These are phyloP conservation scores for Phytopythium sindhum DNA, from an alignment of 352 stramenopile genomes.

Conservation along the genomic window DNA sequence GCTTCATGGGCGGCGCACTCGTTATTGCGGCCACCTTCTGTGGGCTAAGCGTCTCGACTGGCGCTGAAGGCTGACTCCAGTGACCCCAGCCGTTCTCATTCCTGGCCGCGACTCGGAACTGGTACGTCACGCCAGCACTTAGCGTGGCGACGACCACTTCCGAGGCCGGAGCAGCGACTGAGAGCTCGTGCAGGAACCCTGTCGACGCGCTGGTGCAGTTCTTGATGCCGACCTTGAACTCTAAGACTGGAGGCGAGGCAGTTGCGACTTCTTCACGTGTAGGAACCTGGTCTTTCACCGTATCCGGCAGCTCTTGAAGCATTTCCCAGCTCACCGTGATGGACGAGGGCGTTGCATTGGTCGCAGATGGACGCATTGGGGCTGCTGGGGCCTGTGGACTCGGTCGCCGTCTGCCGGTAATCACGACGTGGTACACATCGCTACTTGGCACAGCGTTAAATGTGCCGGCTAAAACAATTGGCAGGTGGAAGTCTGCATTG, in stretches of 20 bases:
- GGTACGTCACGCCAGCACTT: constrained; percentile 75
- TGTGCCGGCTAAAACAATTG: constrained; percentile 73
- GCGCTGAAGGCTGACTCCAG: constrained; percentile 65
- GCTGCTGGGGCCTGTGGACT: constrained; percentile 35
- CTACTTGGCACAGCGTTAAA: constrained; percentile 79
- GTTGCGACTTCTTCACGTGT: neutral
- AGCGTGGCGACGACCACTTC: constrained; percentile 52
- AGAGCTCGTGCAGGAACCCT: constrained; percentile 54
- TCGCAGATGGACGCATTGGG: constrained; percentile 30
- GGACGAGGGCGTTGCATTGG: constrained; percentile 41
- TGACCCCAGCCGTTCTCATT: constrained; percentile 64
- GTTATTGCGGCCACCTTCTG: constrained; percentile 2
- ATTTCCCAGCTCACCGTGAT: constrained; percentile 46
- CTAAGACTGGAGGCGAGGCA: constrained; percentile 19
- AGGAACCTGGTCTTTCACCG: constrained; percentile 12
- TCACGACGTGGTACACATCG: constrained; percentile 79
- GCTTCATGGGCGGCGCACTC: constrained; percentile 3
- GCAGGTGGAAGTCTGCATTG: constrained; percentile 82
- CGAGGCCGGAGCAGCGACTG: constrained; percentile 17
- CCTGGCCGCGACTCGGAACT: constrained; percentile 76
- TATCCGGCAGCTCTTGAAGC: constrained; percentile 9
- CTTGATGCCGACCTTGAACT: constrained; percentile 58
- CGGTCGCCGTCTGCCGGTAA: constrained; percentile 49
- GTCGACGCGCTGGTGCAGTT: constrained; percentile 54
- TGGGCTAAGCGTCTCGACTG: constrained; percentile 36